Conservation (phyloP, 345 rosid genomes). For the Clausena lansium region DNA sequence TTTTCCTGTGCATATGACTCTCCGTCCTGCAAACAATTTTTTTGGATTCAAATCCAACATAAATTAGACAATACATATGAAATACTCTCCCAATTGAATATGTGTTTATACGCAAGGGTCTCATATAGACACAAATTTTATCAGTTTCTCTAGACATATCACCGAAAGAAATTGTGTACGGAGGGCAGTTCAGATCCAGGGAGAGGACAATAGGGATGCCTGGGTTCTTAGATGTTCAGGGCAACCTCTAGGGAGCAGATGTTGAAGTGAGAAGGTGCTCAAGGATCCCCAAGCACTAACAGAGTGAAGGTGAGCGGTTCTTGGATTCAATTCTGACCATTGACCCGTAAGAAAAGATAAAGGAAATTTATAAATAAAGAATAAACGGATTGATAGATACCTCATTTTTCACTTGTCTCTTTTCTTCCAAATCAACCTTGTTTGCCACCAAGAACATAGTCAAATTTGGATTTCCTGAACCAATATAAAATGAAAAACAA, state of each 20-base stretch:
- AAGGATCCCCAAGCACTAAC: not conserved
- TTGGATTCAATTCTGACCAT: not conserved
- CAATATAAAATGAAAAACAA: not conserved
- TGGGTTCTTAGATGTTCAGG: not conserved
- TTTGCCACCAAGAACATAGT: conserved; percentile 69
- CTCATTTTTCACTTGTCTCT: conserved; percentile 59
- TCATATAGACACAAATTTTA: not conserved
- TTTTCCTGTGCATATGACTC: conserved; percentile 64
- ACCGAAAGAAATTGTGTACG: not conserved
- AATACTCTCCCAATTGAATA: not conserved
- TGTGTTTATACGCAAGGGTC: not conserved
- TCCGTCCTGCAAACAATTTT: conserved; percentile 47
- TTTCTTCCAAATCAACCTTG: conserved; percentile 72
- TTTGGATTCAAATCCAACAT: not conserved
- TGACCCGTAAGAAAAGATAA: not conserved
- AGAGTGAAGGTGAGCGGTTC: not conserved
- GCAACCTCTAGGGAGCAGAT: not conserved
- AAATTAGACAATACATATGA: not conserved
- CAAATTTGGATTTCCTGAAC: conserved; percentile 65
- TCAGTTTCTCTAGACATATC: not conserved
- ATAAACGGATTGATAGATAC: conserved; percentile 25
- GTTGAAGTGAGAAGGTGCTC: not conserved
- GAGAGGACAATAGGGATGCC: not conserved
- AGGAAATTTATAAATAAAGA: not conserved
- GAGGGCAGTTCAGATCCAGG: not conserved